phyloP scores from a whole-genome alignment of 192 early-diverging fungal species.

The Coemansia sp. region DNA sequence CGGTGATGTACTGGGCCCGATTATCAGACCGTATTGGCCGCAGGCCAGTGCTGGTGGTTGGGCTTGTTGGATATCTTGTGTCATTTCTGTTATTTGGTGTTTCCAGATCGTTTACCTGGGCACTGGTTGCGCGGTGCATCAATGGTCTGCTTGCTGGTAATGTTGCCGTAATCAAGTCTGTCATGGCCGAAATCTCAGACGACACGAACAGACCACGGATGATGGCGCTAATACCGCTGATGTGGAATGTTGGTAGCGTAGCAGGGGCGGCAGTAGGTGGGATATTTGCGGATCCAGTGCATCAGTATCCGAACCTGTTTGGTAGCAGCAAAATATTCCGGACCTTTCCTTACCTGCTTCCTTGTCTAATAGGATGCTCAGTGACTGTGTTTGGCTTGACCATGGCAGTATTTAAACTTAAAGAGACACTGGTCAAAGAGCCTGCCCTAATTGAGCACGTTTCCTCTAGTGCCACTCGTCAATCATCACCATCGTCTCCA shows the following conservation, averaged over 20 bases:
- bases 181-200: slow-evolving; percentile 85
- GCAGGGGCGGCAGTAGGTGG: slow-evolving; percentile 80
- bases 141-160: slow-evolving; percentile 76
- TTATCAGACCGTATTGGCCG: slow-evolving; percentile 81
- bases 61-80: slow-evolving; percentile 73
- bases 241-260: slow-evolving; percentile 65
- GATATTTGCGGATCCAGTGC: slow-evolving; percentile 70
- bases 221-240: slow-evolving; percentile 74
- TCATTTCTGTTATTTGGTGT: slow-evolving; percentile 73
- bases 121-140: slow-evolving; percentile 60
- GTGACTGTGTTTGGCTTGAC: slow-evolving; percentile 65
- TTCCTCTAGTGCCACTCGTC: neutral
- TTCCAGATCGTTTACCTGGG: slow-evolving; percentile 57
- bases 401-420: slow-evolving; percentile 61
- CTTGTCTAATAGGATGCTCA: slow-evolving; percentile 68
- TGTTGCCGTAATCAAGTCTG: slow-evolving; percentile 77
- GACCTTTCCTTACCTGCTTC: slow-evolving; percentile 78
- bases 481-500: neutral
- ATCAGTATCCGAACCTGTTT: slow-evolving; percentile 63
- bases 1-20: slow-evolving; percentile 66
- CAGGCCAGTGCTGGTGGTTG: slow-evolving; percentile 75
- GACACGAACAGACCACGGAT: slow-evolving; percentile 72
- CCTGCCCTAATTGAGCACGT: neutral
- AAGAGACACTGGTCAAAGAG: slow-evolving; percentile 58
- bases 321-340: slow-evolving; percentile 60